Conservation (phyloP, 768 basidiomycete genomes). For the Xerocomellus intermedius region DNA sequence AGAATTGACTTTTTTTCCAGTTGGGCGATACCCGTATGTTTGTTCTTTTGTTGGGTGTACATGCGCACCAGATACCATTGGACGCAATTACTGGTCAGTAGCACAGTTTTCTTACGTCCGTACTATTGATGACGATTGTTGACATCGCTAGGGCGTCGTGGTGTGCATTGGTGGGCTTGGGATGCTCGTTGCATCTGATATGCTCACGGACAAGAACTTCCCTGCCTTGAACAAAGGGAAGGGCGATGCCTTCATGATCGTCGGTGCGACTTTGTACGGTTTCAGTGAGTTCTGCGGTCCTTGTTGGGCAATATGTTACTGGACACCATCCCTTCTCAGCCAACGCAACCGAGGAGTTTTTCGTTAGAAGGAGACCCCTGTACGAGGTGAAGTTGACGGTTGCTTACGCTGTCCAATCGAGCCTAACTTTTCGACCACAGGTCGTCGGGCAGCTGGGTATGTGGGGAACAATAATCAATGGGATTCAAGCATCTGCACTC, state of each 20-base stretch:
- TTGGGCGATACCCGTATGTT: slow-evolving; percentile 87
- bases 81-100: slow-evolving; percentile 72
- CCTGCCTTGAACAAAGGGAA: slow-evolving; percentile 62
- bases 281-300: slow-evolving; percentile 55
- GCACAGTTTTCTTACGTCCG: not conserved
- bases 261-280: slow-evolving; percentile 83
- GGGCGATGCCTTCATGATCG: slow-evolving; percentile 85
- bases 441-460: slow-evolving; percentile 86
- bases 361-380: slow-evolving; percentile 74
- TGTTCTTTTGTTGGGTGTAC: slow-evolving; percentile 82
- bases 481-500: slow-evolving; percentile 70
- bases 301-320: not conserved
- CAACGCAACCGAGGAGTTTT: slow-evolving; percentile 86
- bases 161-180: slow-evolving; percentile 77
- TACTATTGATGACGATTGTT: not conserved
- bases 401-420: not conserved
- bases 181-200: slow-evolving; percentile 76
- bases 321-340: slow-evolving; percentile 41
- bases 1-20: slow-evolving; percentile 33
- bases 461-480: slow-evolving; percentile 80
- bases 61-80: slow-evolving; percentile 78
- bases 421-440: slow-evolving; percentile 25
- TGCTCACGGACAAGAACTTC: slow-evolving; percentile 75
- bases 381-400: slow-evolving; percentile 55
- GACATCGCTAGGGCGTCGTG: slow-evolving; percentile 53